Conservation (phyloP, 2,329 filamentous ascomycete genomes). For the Fusarium palustre region DNA sequence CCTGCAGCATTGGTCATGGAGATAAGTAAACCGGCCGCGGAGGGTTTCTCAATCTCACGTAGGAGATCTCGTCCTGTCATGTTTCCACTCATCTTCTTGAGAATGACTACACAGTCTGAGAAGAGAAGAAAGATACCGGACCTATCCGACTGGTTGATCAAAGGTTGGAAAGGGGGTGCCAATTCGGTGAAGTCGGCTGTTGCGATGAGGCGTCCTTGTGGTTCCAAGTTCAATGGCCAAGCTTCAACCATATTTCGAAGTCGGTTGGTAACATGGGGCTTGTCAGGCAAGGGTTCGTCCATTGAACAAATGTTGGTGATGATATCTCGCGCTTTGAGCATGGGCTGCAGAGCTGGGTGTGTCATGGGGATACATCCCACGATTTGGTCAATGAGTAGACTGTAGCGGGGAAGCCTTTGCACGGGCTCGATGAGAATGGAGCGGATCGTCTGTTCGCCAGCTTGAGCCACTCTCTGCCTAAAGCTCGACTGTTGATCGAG, state of each 20-base stretch:
- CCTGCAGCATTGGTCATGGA: slow-evolving; percentile 73
- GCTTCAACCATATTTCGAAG: slow-evolving; percentile 80
- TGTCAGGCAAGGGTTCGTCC: slow-evolving; percentile 76
- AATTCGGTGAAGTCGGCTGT: slow-evolving; percentile 85
- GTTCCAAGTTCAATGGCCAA: slow-evolving; percentile 79
- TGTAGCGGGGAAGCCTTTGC: slow-evolving; percentile 93
- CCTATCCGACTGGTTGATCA: slow-evolving; percentile 58
- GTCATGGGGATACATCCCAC: slow-evolving; percentile 84
- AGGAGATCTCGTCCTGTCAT: slow-evolving; percentile 81
- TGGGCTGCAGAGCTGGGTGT: slow-evolving; percentile 83
- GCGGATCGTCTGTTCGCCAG: slow-evolving; percentile 89
- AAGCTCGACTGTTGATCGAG: slow-evolving; percentile 86
- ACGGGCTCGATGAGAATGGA: slow-evolving; percentile 97
- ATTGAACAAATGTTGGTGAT: slow-evolving; percentile 97
- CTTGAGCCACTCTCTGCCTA: slow-evolving; percentile 80
- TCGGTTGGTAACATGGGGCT: slow-evolving; percentile 78
- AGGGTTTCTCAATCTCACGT: slow-evolving; percentile 86
- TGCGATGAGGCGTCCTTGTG: slow-evolving; percentile 81
- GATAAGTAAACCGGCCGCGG: slow-evolving; percentile 70
- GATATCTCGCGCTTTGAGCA: slow-evolving; percentile 91
- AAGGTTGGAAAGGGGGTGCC: slow-evolving; percentile 73
- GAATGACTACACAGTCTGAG: slow-evolving; percentile 80
- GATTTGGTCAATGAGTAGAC: slow-evolving; percentile 95
- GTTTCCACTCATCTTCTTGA: slow-evolving; percentile 75
- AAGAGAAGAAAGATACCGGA: slow-evolving; percentile 85